phyloP scores from a whole-genome alignment of 139 green algal species.

The Ulvella scutata region DNA sequence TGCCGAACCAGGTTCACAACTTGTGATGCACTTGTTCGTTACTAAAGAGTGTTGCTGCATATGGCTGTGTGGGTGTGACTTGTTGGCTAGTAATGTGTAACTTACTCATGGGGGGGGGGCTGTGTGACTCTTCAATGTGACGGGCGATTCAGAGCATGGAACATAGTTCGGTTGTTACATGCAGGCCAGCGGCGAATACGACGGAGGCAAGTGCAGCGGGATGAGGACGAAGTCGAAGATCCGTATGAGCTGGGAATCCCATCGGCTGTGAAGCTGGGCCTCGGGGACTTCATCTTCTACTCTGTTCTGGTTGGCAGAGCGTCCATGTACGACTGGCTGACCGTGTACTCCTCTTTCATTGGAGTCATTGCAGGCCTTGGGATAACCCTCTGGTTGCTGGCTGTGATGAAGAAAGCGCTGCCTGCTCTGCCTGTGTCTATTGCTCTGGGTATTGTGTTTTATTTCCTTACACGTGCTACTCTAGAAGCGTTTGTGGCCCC shows the following conservation, averaged over 20 bases:
- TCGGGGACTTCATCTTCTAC: conserved; percentile 99
- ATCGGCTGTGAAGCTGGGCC: conserved; percentile 74
- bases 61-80: no score
- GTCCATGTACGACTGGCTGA: conserved; percentile 91
- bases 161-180: no score
- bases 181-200: not conserved
- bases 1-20: no score
- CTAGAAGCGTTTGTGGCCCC: conserved; percentile 61
- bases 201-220: not conserved
- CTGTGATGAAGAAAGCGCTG: conserved; percentile 64
- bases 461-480: conserved; percentile 61
- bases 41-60: no score
- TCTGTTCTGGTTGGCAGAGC: conserved; percentile 81
- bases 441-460: conserved; percentile 72
- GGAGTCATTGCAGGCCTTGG: conserved; percentile 64
- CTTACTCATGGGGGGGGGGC: no score
- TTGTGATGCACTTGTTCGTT: no score
- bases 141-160: no score
- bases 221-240: conserved; percentile 5
- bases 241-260: conserved; percentile 19
- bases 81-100: no score
- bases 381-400: conserved; percentile 68
- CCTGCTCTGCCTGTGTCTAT: conserved; percentile 93
- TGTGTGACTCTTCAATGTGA: no score
- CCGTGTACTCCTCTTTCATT: conserved; percentile 53